These are phyloP conservation scores for Exophiala spinifera DNA, from an alignment of 2,329 filamentous ascomycete genomes.

Conservation along the genomic window DNA sequence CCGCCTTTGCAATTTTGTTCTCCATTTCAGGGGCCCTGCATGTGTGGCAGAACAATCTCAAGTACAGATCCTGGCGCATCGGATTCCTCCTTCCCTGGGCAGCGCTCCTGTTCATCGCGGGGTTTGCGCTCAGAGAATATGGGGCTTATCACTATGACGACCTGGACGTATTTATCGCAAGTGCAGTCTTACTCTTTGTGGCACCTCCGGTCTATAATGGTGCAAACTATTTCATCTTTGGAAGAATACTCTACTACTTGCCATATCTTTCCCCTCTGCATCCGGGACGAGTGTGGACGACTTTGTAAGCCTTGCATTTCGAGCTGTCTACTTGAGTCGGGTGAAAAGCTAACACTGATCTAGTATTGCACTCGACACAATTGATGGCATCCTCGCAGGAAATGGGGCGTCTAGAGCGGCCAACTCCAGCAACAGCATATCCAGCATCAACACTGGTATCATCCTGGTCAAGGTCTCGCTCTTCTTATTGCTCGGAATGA, in stretches of 20 bases:
- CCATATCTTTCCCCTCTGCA: constrained; percentile 52
- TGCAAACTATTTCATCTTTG: constrained; percentile 53
- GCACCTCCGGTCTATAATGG: constrained; percentile 44
- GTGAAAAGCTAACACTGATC: constrained; percentile 4
- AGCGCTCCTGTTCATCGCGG: constrained; percentile 39
- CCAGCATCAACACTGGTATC: constrained; percentile 42
- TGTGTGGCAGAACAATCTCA: constrained; percentile 40
- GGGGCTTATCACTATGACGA: constrained; percentile 38
- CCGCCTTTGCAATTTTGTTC: constrained; percentile 42
- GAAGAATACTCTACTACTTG: constrained; percentile 48
- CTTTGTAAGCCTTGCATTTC: constrained; percentile 36
- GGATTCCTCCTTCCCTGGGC: constrained; percentile 43
- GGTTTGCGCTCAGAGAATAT: constrained; percentile 38
- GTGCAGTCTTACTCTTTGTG: constrained; percentile 39
- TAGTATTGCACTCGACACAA: constrained; percentile 45
- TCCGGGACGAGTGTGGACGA: constrained; percentile 58
- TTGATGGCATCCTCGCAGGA: constrained; percentile 49
- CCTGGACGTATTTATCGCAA: constrained; percentile 38
- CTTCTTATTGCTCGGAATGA: constrained; percentile 50
- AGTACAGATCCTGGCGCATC: constrained; percentile 42
- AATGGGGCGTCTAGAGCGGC: constrained; percentile 39
- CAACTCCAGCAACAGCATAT: constrained; percentile 30
- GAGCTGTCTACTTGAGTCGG: too few relatives aligned
- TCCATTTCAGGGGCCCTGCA: constrained; percentile 38
- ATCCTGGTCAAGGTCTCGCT: constrained; percentile 50